Base-by-base conservation (phyloP, 108 stramenopile genomes). In the Schizochytrium sp. region DNA sequence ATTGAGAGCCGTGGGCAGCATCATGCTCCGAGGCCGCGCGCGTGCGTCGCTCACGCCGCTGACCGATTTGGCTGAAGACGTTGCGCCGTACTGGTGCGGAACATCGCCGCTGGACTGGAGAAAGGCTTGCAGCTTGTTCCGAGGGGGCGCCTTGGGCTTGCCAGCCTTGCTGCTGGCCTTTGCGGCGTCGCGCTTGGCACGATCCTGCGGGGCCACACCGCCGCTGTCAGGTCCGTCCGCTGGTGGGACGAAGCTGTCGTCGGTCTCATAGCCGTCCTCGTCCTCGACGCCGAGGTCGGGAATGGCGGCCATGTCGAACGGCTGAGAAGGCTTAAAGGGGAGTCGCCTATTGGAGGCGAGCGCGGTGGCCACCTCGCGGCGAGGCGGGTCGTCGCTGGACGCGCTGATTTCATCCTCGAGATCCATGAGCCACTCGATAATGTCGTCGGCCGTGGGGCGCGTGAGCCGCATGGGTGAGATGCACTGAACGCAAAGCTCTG, bases 221-320 rank as follows among this genome's bases (percentile, higher is more conserved):
- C 63, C 63, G 63, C 63, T 69, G 3, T 69, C 63, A 1, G 44
- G 43, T 6, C 43, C 76, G 2, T 83, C 51, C 1, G 3, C 19
- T 6, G 76, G 76, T 6, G 76, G 76, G 43, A 53, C 45, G 51
- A 45, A 83, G 4, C 48, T 53, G 5, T 83, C 76, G 51, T 83
- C 76, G n/a, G 76, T 83, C 76, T 83, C 76, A 23, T 83, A 83
- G 45, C 76, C 76, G 23, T 83, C 76, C 51, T 83, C 76, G n/a
- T 53, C 76, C 48, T 83, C 76, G 25, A 41, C 4, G 45, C 48
- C 76, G 10, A 83, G 51, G 23, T 47, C 51, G 0, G 76, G 76
- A 34, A 83, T 18, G 48, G 76, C 0, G 45, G 45, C n/a, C 51
- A 83, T 83, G 76, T 83, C 76, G 28, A 83, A 83, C 0, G 12